Evolutionary conservation across 2,329 filamentous ascomycete genomes (phyloP), one percentile per base, ranked within the genome.

Genomic region (Trichophyton equinum): DNA sequence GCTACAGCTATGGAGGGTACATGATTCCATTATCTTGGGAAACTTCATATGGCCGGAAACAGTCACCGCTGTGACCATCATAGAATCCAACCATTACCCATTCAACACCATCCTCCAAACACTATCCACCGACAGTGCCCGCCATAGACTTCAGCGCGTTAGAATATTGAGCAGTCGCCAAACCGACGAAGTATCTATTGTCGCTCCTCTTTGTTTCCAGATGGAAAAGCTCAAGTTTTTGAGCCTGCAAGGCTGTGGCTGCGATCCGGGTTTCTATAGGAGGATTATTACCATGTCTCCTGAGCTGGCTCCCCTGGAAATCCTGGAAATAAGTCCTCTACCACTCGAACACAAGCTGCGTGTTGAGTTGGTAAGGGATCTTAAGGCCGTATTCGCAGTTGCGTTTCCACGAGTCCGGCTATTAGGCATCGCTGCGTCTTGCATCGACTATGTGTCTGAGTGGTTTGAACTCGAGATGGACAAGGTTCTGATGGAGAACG

Each of bases 161-260:
- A 49, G 66, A 64, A 1, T 64, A 64, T 7, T 61, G 70, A 18
- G 60, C 33, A 38, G 44, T 57, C 15, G 65, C 57, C 46, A 67
- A 72, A 4, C 67, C 63, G 55, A 40, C 55, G 55, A 57, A 18
- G 25, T 40, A 18, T n/a, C 55, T 20, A 3, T n/a, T 18, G 4
- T 57, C 36, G 15, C 38, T 15, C 20, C 38, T 7, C 20, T 57
- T 18, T 44, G 33, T 40, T 40, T 33, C 5, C 69, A 68, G 27
- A 62, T 72, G 2, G 68, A 68, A 1, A 63, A 62, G 7, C 61
- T 73, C 5, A 63, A 61, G 25, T 70, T 67, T 59, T 69, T 73
- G 55, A 70, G 68, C 46, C 53, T 72, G 11, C 70, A 70, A 8
- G 71, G 70, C n/a, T 67, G 69, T 40, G 57, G 69, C n/a, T 64